Evolutionary conservation across 106 monocot species (phyloP).

Genomic region (Dioscorea dumetorum): DNA sequence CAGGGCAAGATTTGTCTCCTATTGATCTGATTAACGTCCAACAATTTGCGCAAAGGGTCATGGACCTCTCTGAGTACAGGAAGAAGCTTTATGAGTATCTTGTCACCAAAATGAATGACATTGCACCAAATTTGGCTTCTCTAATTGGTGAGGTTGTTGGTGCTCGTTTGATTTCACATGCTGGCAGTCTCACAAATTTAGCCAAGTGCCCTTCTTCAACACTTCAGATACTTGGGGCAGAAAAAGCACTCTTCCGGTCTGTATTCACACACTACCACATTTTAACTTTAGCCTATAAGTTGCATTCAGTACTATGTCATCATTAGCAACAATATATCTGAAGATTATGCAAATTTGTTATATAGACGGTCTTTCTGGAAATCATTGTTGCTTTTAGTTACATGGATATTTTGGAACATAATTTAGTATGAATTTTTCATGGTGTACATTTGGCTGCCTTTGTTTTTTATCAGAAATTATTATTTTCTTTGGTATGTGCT

Average conservation of each 20-base stretch:
- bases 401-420: too few species aligned
- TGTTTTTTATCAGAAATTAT: too few species aligned
- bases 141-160: conserved; percentile 92
- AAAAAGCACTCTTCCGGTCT: conserved; percentile 97
- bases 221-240: conserved; percentile 94
- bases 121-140: conserved; percentile 87
- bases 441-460: too few species aligned
- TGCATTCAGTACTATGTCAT: too few species aligned
- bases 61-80: conserved; percentile 79
- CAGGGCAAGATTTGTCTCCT: conserved; percentile 89
- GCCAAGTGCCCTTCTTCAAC: conserved; percentile 91
- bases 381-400: too few species aligned
- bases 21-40: conserved; percentile 89
- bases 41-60: conserved; percentile 74
- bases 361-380: too few species aligned
- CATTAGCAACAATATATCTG: too few species aligned
- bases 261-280: not conserved
- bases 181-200: conserved; percentile 86
- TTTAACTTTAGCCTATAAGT: not conserved
- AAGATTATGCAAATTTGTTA: not conserved
- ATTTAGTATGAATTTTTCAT: too few species aligned
- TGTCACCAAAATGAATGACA: conserved; percentile 85
- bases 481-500: too few species aligned
- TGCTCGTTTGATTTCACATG: conserved; percentile 91
- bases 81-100: conserved; percentile 87